Percentiles rank a stretch among this genome's conserved stretches.
Conservation (phyloP, 2,329 filamentous ascomycete species). For the Fusarium heterosporum region DNA sequence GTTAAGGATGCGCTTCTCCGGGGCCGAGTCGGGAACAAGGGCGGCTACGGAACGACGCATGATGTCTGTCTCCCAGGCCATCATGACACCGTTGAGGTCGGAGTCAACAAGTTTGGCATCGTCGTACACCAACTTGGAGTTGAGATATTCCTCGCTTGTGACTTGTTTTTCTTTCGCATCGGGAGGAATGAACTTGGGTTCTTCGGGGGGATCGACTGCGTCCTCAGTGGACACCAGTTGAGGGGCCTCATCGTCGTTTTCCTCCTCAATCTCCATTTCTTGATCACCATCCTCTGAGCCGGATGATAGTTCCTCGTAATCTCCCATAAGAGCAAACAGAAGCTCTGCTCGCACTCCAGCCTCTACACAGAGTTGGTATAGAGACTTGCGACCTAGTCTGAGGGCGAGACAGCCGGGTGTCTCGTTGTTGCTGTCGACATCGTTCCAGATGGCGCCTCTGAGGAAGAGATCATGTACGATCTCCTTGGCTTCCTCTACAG, state of each 20-base stretch:
- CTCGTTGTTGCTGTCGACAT: constrained; percentile 86
- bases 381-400: constrained; percentile 71
- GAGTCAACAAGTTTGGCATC: constrained; percentile 77
- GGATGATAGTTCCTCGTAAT: constrained; percentile 79
- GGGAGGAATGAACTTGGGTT: constrained; percentile 51
- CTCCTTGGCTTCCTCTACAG: constrained; percentile 71
- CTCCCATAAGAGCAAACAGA: constrained; percentile 82
- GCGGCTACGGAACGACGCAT: constrained; percentile 82
- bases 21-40: constrained; percentile 61
- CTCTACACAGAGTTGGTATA: constrained; percentile 88
- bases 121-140: constrained; percentile 73
- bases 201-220: constrained; percentile 48
- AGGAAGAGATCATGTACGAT: constrained; percentile 82
- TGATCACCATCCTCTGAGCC: constrained; percentile 63
- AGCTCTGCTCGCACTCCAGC: constrained; percentile 93
- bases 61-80: constrained; percentile 90
- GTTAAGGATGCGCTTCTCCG: constrained; percentile 79
- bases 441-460: constrained; percentile 97
- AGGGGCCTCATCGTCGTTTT: constrained; percentile 55
- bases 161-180: constrained; percentile 60
- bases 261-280: constrained; percentile 60
- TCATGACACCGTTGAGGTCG: constrained; percentile 88
- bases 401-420: constrained; percentile 90
- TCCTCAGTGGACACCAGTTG: constrained; percentile 48
- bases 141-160: constrained; percentile 75